Evolutionary conservation across 345 rosid genomes (phyloP), one percentile per base, ranked within the genome.

Genomic region (Moringa oleifera): DNA sequence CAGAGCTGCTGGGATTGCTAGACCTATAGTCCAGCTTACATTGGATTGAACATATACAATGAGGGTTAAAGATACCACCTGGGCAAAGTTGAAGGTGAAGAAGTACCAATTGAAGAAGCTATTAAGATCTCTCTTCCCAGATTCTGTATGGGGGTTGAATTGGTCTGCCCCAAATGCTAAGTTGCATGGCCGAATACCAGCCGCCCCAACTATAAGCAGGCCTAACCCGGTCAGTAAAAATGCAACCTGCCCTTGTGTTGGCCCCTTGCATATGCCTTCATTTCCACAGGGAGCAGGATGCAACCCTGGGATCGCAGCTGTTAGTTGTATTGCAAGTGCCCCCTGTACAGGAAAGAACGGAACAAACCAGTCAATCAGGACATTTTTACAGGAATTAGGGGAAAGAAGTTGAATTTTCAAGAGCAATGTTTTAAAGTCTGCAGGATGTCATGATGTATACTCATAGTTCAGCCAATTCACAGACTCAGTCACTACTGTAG

Each of bases 81-180:
- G 85, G 9, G 96, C 93, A 0, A 89, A 86, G 31, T 87, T 89
- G 82, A 78, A 89, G 57, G 88, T 86, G 72, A 81, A 89, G 78
- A 86, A 81, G 68, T 89, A 86, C 96, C 96, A 89, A 68, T 89
- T 89, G 76, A 89, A 84, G 84, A 89, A 89, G 64, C 90, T 89
- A 62, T 82, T 78, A 58, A 86, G 77, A 21, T 93, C 96, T 70
- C 68, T 84, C 69, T 84, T 84, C 24, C 96, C 96, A 0, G 96
- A 76, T 45, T 82, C 87, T 0, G 93, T 74, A 18, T 76, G 65
- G 2, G 96, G 93, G 68, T 89, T 81, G 55, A 89, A 89, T 69
- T 89, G 96, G 68, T 89, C 96, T 16, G 81, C 93, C 3, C 90
- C 96, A 31, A 89, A 86, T 0, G 96, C 93, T 57, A 89, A 54